These are phyloP conservation scores for Neostapfia colusana DNA, from an alignment of 176 grass and related monocot species.

Conservation along the genomic window DNA sequence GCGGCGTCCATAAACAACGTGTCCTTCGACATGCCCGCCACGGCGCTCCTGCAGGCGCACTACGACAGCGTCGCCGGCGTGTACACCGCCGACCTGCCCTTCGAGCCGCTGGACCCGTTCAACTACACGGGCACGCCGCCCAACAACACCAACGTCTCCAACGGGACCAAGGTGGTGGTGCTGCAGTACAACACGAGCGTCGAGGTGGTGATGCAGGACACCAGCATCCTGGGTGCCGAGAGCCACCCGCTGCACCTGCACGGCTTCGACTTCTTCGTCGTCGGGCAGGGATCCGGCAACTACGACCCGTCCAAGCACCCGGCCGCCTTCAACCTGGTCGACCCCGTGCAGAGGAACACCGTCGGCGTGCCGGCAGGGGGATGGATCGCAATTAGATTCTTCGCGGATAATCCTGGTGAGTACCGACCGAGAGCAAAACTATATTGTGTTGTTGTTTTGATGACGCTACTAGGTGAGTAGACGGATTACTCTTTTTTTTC, in stretches of 20 bases:
- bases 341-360: constrained; percentile 73
- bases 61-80: constrained; percentile 40
- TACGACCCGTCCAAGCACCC: constrained; percentile 50
- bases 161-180: constrained; percentile 66
- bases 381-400: constrained; percentile 79
- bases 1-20: constrained; percentile 70
- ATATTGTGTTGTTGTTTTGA: background rate
- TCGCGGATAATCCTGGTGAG: constrained; percentile 74
- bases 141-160: constrained; percentile 68
- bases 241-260: constrained; percentile 83
- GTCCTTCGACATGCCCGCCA: constrained; percentile 60
- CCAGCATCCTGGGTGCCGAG: constrained; percentile 63
- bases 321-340: constrained; percentile 50
- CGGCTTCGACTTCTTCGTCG: constrained; percentile 66
- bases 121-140: constrained; percentile 86
- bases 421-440: no score
- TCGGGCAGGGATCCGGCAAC: constrained; percentile 64
- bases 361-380: constrained; percentile 58
- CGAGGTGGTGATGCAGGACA: constrained; percentile 77
- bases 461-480: background rate
- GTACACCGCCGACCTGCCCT: constrained; percentile 69
- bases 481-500: background rate
- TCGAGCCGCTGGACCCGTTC: constrained; percentile 43
- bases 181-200: constrained; percentile 65
- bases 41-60: constrained; percentile 63